phyloP scores from a whole-genome alignment of 2,329 filamentous ascomycete genomes.

The Lecanosticta acicola region DNA sequence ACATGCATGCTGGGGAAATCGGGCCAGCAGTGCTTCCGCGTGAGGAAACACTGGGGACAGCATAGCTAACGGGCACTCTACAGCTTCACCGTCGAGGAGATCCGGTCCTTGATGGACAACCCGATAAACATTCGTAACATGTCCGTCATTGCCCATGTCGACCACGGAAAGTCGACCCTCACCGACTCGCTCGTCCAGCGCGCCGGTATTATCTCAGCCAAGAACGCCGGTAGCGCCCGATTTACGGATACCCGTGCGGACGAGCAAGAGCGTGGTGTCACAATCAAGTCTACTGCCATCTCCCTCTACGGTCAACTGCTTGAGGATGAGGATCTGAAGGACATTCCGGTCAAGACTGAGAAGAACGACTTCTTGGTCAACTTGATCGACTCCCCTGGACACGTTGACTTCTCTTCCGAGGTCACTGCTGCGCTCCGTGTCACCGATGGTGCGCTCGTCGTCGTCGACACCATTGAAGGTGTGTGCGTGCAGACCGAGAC shows the following conservation, averaged over 20 bases:
- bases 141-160: slow-evolving; percentile 99
- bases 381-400: slow-evolving; percentile 98
- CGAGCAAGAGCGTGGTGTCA: slow-evolving; percentile 99
- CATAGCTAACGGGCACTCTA: slow-evolving; percentile 11
- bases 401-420: slow-evolving; percentile 99
- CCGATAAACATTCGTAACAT: slow-evolving; percentile 80
- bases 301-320: slow-evolving; percentile 86
- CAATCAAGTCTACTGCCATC: slow-evolving; percentile 99
- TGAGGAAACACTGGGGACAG: not conserved
- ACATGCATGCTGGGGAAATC: not conserved
- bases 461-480: slow-evolving; percentile 99
- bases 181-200: slow-evolving; percentile 99
- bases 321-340: slow-evolving; percentile 83
- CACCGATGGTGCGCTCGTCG: slow-evolving; percentile 98
- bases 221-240: slow-evolving; percentile 91
- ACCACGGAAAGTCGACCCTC: slow-evolving; percentile 99
- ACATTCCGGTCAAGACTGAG: slow-evolving; percentile 82
- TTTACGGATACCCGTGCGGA: slow-evolving; percentile 96
- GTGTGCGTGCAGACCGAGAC: slow-evolving; percentile 99
- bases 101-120: slow-evolving; percentile 40
- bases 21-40: not conserved
- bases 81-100: slow-evolving; percentile 97
- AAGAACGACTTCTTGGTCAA: slow-evolving; percentile 99
- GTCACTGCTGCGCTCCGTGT: slow-evolving; percentile 99
- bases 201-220: slow-evolving; percentile 98